Percentiles rank a stretch among this genome's conserved stretches.
phyloP scores from a whole-genome alignment of 2,329 filamentous ascomycete species.

The Thelonectria olida region DNA sequence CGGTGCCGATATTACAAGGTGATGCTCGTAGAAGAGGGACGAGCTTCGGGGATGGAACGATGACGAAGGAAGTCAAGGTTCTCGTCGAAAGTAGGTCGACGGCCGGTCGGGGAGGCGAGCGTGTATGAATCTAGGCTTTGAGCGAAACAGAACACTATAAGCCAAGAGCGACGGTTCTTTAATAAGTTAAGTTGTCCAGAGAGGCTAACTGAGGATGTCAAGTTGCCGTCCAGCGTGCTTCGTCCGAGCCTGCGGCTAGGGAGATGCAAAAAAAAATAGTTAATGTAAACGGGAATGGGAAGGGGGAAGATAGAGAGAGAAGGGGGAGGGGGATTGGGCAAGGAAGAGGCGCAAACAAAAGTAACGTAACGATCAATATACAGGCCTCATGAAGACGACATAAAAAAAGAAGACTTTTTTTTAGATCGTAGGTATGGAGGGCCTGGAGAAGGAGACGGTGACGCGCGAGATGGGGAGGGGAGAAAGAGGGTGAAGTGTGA shows the following conservation, averaged over 20 bases:
- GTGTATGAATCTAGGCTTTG: slow-evolving; percentile 16
- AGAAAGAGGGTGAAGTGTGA: slow-evolving; percentile 16
- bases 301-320: slow-evolving; percentile 17
- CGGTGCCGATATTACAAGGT: slow-evolving; percentile 47
- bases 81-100: slow-evolving; percentile 32
- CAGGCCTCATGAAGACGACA: slow-evolving; percentile 46
- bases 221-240: slow-evolving; percentile 41
- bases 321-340: slow-evolving; percentile 29
- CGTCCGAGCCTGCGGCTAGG: slow-evolving; percentile 41
- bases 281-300: slow-evolving; percentile 29
- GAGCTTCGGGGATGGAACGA: slow-evolving; percentile 25
- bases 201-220: slow-evolving; percentile 33
- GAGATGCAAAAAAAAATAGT: slow-evolving; percentile 35
- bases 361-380: slow-evolving; percentile 47
- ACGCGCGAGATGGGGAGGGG: slow-evolving; percentile 36
- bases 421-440: slow-evolving; percentile 21
- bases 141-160: slow-evolving; percentile 10
- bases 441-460: slow-evolving; percentile 41
- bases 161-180: slow-evolving; percentile 18
- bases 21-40: slow-evolving; percentile 40
- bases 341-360: slow-evolving; percentile 43
- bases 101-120: slow-evolving; percentile 26
- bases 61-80: slow-evolving; percentile 14
- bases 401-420: slow-evolving; percentile 32
- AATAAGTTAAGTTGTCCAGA: slow-evolving; percentile 35